These are phyloP conservation scores for Fusarium hostae DNA, from an alignment of 2,329 filamentous ascomycete genomes.

Conservation along the genomic window DNA sequence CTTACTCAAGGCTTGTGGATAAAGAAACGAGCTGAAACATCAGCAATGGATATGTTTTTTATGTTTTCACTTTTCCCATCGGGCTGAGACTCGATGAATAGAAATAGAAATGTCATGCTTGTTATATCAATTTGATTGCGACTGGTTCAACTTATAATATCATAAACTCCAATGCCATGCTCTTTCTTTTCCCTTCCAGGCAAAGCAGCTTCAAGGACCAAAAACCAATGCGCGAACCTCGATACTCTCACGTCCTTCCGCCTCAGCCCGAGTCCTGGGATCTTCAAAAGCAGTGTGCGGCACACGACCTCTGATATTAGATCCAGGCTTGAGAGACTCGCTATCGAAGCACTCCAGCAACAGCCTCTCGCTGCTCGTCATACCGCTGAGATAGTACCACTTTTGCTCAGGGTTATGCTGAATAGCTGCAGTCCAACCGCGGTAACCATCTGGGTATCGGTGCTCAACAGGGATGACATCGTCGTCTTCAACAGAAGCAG, in stretches of 20 bases:
- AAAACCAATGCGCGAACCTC: slow-evolving; percentile 90
- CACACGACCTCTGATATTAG: slow-evolving; percentile 64
- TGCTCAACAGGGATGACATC: slow-evolving; percentile 80
- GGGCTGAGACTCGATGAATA: slow-evolving; percentile 27
- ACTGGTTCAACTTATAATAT: neutral
- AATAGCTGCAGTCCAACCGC: slow-evolving; percentile 80
- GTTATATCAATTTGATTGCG: slow-evolving; percentile 10
- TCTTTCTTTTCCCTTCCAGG: neutral
- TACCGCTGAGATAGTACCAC: slow-evolving; percentile 85
- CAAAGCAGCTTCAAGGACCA: slow-evolving; percentile 59
- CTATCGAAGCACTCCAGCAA: slow-evolving; percentile 84
- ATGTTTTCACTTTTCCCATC: slow-evolving; percentile 17
- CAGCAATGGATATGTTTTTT: slow-evolving; percentile 7
- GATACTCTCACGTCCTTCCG: slow-evolving; percentile 83
- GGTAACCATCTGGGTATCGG: slow-evolving; percentile 71
- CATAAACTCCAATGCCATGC: neutral
- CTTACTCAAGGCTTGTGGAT: slow-evolving; percentile 8
- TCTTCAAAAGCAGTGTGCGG: slow-evolving; percentile 86
- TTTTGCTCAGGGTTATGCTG: slow-evolving; percentile 68
- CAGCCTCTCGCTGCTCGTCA: slow-evolving; percentile 77
- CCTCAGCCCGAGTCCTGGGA: slow-evolving; percentile 74
- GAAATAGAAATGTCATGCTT: slow-evolving; percentile 37
- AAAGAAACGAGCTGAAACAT: slow-evolving; percentile 3
- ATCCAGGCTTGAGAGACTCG: slow-evolving; percentile 61
- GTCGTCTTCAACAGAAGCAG: slow-evolving; percentile 66